These are phyloP conservation scores for Yamadazyma taylorii DNA, from an alignment of 1,139 yeast species.

Conservation along the genomic window DNA sequence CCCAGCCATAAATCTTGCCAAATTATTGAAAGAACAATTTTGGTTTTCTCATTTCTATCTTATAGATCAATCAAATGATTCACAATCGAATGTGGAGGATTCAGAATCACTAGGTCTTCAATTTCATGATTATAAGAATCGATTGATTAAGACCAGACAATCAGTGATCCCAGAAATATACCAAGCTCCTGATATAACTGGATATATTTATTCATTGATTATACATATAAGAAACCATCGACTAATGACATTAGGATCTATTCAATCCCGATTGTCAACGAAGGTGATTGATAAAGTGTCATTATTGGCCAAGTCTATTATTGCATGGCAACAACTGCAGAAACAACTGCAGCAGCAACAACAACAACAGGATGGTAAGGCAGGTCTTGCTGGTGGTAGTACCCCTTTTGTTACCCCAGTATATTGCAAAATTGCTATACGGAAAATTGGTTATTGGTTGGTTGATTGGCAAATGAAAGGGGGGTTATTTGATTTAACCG, in stretches of 20 bases:
- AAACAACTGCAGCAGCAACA: too few relatives aligned
- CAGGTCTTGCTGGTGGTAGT: too few relatives aligned
- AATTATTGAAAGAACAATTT: constrained; percentile 37
- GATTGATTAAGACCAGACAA: constrained; percentile 2
- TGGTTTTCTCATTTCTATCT: constrained; percentile 28
- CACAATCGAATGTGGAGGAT: background rate
- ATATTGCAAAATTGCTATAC: constrained; percentile 38
- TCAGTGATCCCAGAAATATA: constrained; percentile 21
- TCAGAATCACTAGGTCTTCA: background rate
- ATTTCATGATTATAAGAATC: constrained; percentile 6
- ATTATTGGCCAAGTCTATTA: constrained; percentile 29
- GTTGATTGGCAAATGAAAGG: constrained; percentile 43
- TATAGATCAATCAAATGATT: background rate
- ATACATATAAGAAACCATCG: constrained; percentile 43
- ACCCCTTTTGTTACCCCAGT: constrained; percentile 46
- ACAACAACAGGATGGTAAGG: too few relatives aligned
- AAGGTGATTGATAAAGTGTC: constrained; percentile 29
- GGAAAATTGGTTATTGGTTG: constrained; percentile 48
- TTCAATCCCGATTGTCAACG: constrained; percentile 36
- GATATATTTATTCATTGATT: constrained; percentile 40
- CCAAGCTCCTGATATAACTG: constrained; percentile 37
- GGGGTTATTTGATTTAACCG: constrained; percentile 14
- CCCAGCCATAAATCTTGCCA: constrained; percentile 10
- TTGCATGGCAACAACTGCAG: too few relatives aligned
- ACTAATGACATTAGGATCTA: constrained; percentile 39